phyloP scores from a whole-genome alignment of 202 grass and related monocot species.

The Schoenoplectus tabernaemontani region DNA sequence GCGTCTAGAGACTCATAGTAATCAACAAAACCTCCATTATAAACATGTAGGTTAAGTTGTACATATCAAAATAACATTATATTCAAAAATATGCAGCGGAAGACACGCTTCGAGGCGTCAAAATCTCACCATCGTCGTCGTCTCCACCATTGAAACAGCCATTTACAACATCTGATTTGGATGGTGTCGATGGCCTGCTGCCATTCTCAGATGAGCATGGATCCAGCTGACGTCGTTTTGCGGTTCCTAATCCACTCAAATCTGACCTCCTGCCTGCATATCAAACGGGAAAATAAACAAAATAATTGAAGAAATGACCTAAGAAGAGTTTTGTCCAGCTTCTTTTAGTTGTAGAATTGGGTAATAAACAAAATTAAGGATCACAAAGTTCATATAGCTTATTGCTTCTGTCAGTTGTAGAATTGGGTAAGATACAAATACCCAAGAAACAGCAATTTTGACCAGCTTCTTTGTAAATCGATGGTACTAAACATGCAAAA shows the following conservation, averaged over 20 bases:
- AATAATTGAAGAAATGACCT: not conserved
- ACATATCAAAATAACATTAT: not conserved
- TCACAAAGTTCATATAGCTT: not conserved
- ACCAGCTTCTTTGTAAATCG: not conserved
- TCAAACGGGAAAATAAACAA: not conserved
- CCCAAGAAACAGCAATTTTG: not conserved
- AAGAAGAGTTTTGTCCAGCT: not conserved
- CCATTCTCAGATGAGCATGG: slow-evolving; percentile 7
- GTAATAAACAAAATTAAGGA: too few species aligned
- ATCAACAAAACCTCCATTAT: not conserved
- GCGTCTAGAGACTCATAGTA: not conserved
- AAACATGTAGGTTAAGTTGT: not conserved
- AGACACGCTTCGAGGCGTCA: slow-evolving; percentile 18
- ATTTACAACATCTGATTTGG: slow-evolving; percentile 22
- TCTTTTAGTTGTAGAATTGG: too few species aligned
- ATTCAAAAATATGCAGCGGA: slow-evolving; percentile 20
- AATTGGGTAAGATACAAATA: not conserved
- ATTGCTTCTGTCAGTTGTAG: not conserved
- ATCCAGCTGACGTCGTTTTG: slow-evolving; percentile 15
- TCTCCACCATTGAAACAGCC: not conserved
- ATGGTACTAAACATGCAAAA: not conserved
- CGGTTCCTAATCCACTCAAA: not conserved
- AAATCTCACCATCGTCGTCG: not conserved
- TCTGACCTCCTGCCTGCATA: slow-evolving; percentile 10
- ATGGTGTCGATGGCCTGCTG: slow-evolving; percentile 17